These are phyloP conservation scores for Paramarasmius palmivorus DNA, from an alignment of 1,284 basidiomycete genomes.

Conservation along the genomic window DNA sequence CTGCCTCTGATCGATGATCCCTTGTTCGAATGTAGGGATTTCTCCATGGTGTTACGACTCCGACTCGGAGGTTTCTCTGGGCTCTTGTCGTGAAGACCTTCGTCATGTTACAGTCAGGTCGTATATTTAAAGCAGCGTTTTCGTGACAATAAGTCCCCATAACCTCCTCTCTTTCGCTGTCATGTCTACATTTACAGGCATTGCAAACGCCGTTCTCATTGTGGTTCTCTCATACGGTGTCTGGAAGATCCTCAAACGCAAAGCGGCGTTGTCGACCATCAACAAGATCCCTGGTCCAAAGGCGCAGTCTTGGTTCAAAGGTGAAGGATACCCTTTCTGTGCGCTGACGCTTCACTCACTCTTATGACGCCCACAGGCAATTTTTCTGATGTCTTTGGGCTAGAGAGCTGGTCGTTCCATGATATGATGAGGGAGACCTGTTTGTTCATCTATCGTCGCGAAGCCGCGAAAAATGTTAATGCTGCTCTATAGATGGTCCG, in stretches of 20 bases:
- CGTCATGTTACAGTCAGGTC: too few species aligned
- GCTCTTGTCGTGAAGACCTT: too few species aligned
- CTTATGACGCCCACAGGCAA: constrained; percentile 2
- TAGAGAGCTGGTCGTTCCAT: constrained; percentile 7
- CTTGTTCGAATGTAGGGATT: too few species aligned
- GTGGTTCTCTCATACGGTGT: background rate
- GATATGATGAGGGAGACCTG: constrained; percentile 8
- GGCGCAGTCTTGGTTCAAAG: constrained; percentile 26
- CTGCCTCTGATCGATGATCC: too few species aligned
- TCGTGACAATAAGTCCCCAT: too few species aligned
- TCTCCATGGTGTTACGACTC: too few species aligned
- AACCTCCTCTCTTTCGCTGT: too few species aligned
- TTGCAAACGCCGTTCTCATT: background rate
- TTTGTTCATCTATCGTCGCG: background rate
- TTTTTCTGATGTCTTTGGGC: constrained; percentile 3
- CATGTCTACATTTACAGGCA: background rate
- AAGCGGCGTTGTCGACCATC: background rate
- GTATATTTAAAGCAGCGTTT: too few species aligned
- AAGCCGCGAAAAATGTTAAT: background rate
- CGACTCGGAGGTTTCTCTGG: too few species aligned
- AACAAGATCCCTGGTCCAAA: constrained; percentile 32
- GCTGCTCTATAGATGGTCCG: constrained; percentile 4
- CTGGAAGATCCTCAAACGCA: background rate
- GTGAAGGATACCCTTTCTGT: constrained; percentile 14
- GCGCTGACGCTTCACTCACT: background rate